Conservation (phyloP, 208 protist species). For the Porcisia deanei region DNA sequence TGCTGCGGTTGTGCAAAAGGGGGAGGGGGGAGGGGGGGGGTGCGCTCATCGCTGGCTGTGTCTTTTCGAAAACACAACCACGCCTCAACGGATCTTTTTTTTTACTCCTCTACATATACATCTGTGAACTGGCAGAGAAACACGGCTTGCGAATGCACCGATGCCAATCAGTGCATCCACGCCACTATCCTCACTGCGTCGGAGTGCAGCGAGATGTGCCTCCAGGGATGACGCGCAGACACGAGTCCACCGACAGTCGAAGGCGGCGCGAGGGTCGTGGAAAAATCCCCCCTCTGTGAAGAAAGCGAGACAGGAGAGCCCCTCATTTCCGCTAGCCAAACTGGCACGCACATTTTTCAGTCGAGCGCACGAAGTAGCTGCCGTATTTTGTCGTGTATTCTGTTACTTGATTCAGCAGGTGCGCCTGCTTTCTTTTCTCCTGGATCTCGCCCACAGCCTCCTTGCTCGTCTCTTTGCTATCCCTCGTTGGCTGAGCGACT, state of each 20-base stretch:
- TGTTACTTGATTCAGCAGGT: neutral
- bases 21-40: no score
- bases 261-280: neutral
- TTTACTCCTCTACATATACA: neutral
- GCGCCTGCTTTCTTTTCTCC: conserved; percentile 3
- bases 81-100: neutral
- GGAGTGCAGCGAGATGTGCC: neutral
- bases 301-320: neutral
- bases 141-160: neutral
- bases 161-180: neutral
- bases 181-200: neutral
- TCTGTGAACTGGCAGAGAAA: neutral
- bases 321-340: neutral
- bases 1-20: no score
- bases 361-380: neutral
- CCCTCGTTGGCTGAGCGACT: conserved; percentile 32
- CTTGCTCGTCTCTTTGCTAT: conserved; percentile 10
- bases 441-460: neutral
- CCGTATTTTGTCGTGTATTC: neutral
- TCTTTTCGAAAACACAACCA: neutral
- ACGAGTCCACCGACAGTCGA: neutral
- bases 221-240: neutral
- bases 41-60: no score
- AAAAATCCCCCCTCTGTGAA: no score
- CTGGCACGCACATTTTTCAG: neutral